These are phyloP conservation scores for Blastomyces percursus DNA, from an alignment of 2,329 filamentous ascomycete species.

Conservation along the genomic window DNA sequence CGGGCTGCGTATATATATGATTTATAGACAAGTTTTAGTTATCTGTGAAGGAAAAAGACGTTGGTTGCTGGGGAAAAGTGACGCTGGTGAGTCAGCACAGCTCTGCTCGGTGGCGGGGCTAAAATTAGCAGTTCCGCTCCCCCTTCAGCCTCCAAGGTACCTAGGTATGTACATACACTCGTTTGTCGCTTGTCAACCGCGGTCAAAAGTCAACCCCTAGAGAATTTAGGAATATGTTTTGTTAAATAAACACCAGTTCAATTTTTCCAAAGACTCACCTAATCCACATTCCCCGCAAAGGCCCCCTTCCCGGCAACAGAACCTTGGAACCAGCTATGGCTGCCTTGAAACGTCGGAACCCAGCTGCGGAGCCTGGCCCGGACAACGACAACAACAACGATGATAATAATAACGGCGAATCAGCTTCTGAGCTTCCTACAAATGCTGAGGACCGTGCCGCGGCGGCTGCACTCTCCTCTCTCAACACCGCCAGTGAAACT, in stretches of 20 bases:
- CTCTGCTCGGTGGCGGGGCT: too few relatives aligned
- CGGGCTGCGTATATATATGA: too few relatives aligned
- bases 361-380: not conserved
- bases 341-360: not conserved
- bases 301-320: not conserved
- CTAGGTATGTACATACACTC: too few relatives aligned
- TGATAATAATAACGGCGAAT: constrained; percentile 20
- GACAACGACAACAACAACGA: not conserved
- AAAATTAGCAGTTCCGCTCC: too few relatives aligned
- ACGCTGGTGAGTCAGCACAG: too few relatives aligned
- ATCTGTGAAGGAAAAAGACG: too few relatives aligned
- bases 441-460: constrained; percentile 43
- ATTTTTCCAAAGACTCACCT: not conserved
- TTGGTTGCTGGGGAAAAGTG: too few relatives aligned
- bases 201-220: too few relatives aligned
- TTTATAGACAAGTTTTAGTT: too few relatives aligned
- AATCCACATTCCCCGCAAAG: not conserved
- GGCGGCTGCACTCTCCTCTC: constrained; percentile 39
- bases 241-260: not conserved
- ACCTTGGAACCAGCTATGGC: not conserved
- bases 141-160: too few relatives aligned
- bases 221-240: too few relatives aligned
- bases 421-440: constrained; percentile 30
- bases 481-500: constrained; percentile 29
- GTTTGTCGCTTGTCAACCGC: too few relatives aligned